phyloP scores from a whole-genome alignment of 371 early-diverging fungal genomes.

The Nematocida homosporus region DNA sequence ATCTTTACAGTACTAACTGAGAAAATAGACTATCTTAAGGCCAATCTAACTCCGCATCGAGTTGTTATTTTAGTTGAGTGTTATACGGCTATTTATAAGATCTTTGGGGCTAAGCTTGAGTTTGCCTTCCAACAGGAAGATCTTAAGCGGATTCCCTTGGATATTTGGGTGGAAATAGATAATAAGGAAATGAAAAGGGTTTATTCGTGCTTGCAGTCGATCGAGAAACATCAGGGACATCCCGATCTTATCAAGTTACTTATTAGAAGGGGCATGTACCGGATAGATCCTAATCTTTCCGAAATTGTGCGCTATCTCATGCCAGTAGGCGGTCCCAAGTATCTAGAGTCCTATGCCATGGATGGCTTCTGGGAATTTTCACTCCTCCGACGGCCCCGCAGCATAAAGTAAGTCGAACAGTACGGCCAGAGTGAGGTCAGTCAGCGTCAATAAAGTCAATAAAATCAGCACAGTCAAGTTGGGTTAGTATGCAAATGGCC shows the following conservation, averaged over 20 bases:
- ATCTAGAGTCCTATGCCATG: neutral
- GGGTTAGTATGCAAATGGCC: neutral
- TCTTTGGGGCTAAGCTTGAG: conserved; percentile 36
- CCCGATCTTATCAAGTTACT: conserved; percentile 35
- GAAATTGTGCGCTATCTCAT: conserved; percentile 25
- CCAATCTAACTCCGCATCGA: conserved; percentile 11
- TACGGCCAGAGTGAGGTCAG: neutral
- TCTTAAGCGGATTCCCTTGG: conserved; percentile 25
- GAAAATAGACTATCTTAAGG: conserved; percentile 10
- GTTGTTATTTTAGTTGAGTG: conserved; percentile 19
- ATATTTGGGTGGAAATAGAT: conserved; percentile 10
- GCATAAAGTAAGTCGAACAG: neutral
- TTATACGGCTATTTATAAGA: conserved; percentile 26
- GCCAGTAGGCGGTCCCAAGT: conserved; percentile 28
- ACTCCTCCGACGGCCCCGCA: neutral
- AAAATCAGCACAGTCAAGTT: neutral
- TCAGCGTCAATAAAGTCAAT: neutral
- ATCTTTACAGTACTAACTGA: conserved; percentile 30
- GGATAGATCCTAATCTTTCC: conserved; percentile 16
- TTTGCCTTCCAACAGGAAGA: conserved; percentile 49
- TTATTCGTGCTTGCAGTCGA: conserved; percentile 1
- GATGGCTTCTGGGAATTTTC: conserved; percentile 44
- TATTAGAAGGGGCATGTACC: conserved; percentile 41
- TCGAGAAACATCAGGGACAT: conserved; percentile 22
- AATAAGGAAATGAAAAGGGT: conserved; percentile 13